A percentile compares a stretch with the other conserved stretches of the same genome.
These are phyloP conservation scores for Uncinocarpus reesii DNA, from an alignment of 2,329 filamentous ascomycete genomes.

Conservation along the genomic window DNA sequence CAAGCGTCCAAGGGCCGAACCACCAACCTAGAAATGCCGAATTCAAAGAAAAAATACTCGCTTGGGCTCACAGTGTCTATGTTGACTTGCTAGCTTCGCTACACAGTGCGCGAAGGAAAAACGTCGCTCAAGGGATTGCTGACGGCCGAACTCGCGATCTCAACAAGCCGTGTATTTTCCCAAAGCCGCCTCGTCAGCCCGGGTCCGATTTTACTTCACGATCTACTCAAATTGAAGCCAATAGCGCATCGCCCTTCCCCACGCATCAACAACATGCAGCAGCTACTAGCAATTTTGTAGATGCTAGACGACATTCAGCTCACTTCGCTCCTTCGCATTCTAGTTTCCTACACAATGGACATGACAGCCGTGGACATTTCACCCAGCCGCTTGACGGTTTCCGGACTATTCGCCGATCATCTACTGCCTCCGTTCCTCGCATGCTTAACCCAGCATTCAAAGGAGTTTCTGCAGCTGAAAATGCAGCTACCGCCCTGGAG, in stretches of 20 bases:
- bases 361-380: constrained; percentile 18
- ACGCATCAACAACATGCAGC: constrained; percentile 11
- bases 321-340: constrained; percentile 16
- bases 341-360: constrained; percentile 9
- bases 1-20: constrained; percentile 17
- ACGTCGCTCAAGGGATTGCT: constrained; percentile 38
- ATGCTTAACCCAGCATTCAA: constrained; percentile 26
- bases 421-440: constrained; percentile 26
- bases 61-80: constrained; percentile 63
- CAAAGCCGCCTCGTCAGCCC: constrained; percentile 50
- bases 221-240: constrained; percentile 6
- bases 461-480: constrained; percentile 40
- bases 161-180: constrained; percentile 49
- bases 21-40: constrained; percentile 33
- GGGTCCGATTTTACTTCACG: constrained; percentile 27
- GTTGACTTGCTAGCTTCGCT: constrained; percentile 58
- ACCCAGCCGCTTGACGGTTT: constrained; percentile 24
- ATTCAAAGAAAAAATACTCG: constrained; percentile 59
- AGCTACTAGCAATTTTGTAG: constrained; percentile 3
- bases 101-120: constrained; percentile 43
- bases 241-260: constrained; percentile 4
- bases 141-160: constrained; percentile 36
- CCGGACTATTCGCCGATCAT: constrained; percentile 26
- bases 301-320: constrained; percentile 13
- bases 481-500: constrained; percentile 58